Evolutionary conservation across 345 rosid genomes (phyloP).

Genomic region (Psidium friedrichsthalianum): DNA sequence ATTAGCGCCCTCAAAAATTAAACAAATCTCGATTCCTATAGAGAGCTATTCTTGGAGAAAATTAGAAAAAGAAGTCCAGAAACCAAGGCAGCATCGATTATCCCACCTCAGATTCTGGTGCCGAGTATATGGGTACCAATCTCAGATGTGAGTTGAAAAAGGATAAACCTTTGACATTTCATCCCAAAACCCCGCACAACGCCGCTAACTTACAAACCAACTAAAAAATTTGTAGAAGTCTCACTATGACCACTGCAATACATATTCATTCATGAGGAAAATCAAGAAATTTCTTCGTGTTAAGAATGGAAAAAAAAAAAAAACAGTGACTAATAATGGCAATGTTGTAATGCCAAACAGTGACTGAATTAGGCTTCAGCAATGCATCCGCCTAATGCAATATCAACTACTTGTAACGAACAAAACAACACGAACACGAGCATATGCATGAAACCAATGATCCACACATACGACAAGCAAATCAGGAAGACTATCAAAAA

Average conservation of each 20-base stretch:
- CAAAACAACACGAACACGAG: neutral
- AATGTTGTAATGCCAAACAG: neutral
- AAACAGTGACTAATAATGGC: neutral
- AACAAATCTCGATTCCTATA: neutral
- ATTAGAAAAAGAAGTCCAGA: neutral
- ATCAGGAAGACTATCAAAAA: neutral
- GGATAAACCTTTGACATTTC: neutral
- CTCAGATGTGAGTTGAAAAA: neutral
- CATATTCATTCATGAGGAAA: neutral
- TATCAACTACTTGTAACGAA: neutral
- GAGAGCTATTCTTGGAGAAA: neutral
- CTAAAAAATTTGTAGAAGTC: neutral
- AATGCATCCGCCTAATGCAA: neutral
- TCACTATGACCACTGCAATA: neutral
- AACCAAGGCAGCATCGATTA: neutral
- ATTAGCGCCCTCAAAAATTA: neutral
- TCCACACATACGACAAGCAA: neutral
- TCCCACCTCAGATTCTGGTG: neutral
- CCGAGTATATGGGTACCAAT: neutral
- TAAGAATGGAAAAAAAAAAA: neutral
- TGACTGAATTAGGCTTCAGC: neutral
- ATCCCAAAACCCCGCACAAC: neutral
- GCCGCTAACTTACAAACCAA: neutral
- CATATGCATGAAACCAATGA: neutral
- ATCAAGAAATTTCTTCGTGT: neutral